These are phyloP conservation scores for Talaromyces atroroseus DNA, from an alignment of 2,329 filamentous ascomycete genomes.

Conservation along the genomic window DNA sequence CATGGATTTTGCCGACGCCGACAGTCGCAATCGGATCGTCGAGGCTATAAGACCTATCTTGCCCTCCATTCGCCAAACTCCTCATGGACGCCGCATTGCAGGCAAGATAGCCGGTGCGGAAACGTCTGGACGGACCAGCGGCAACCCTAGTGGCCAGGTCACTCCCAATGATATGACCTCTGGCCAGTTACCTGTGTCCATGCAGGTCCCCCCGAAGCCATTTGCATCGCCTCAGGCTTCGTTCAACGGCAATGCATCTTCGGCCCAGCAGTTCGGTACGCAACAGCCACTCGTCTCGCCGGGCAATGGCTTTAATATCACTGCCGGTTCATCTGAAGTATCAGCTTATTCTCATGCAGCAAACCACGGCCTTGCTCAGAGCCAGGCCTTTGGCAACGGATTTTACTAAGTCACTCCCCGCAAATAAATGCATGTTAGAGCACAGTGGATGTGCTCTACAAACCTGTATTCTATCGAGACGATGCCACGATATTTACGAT, in stretches of 20 bases:
- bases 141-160: conserved; percentile 33
- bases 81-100: conserved; percentile 88
- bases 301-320: conserved; percentile 17
- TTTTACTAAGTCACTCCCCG: conserved; percentile 25
- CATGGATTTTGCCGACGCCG: conserved; percentile 72
- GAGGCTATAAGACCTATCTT: conserved; percentile 82
- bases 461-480: conserved; percentile 36
- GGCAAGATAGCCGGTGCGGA: conserved; percentile 70
- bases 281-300: conserved; percentile 4
- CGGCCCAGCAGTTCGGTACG: conserved; percentile 22
- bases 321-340: conserved; percentile 26
- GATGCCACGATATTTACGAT: conserved; percentile 34
- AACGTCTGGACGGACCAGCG: conserved; percentile 34
- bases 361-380: conserved; percentile 23
- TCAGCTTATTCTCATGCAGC: conserved; percentile 27
- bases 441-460: conserved; percentile 15
- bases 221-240: conserved; percentile 24
- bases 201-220: conserved; percentile 24
- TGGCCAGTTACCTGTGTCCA: conserved; percentile 29
- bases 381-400: conserved; percentile 24
- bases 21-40: conserved; percentile 68
- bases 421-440: conserved; percentile 4
- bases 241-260: conserved; percentile 18
- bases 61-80: conserved; percentile 78
- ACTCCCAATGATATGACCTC: conserved; percentile 37